Conservation (phyloP, 495 filamentous ascomycete species). For the Aspergillus incahuasiensis region DNA sequence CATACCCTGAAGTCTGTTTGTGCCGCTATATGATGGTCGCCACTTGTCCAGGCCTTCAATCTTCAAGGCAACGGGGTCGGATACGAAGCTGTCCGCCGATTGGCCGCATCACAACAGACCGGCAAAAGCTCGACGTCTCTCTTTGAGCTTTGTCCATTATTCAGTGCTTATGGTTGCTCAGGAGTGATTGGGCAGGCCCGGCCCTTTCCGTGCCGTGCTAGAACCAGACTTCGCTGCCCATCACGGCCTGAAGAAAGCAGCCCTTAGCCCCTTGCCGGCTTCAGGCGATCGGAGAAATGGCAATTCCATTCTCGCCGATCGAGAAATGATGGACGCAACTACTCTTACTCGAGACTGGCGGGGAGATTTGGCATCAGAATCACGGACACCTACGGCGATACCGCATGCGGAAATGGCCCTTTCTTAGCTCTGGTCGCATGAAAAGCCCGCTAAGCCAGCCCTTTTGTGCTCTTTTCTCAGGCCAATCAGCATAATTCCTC, state of each 20-base stretch:
- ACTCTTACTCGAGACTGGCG: not conserved
- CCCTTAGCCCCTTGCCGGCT: not conserved
- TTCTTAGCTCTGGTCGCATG: conserved; percentile 20
- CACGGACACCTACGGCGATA: not conserved
- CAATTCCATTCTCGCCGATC: not conserved
- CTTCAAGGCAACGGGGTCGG: conserved; percentile 1
- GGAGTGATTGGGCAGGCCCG: conserved; percentile 30
- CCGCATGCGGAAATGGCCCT: conserved; percentile 21
- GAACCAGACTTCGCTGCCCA: conserved; percentile 16
- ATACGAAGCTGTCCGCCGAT: conserved; percentile 2
- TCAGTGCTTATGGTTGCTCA: conserved; percentile 8
- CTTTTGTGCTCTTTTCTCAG: conserved; percentile 19
- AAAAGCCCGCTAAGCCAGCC: conserved; percentile 24
- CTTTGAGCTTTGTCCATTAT: conserved; percentile 8
- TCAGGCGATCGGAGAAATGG: not conserved
- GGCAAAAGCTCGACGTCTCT: conserved; percentile 4
- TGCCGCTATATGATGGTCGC: conserved; percentile 1
- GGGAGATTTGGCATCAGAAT: not conserved
- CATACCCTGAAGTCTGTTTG: conserved; percentile 3
- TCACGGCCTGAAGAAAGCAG: conserved; percentile 2
- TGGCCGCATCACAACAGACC: conserved; percentile 1
- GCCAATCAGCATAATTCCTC: conserved; percentile 40
- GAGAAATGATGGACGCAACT: not conserved
- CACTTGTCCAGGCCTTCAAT: not conserved
- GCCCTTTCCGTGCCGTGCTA: conserved; percentile 43